Base-by-base conservation (phyloP, 805 yeast species). In the Kluyveromyces aestuarii region DNA sequence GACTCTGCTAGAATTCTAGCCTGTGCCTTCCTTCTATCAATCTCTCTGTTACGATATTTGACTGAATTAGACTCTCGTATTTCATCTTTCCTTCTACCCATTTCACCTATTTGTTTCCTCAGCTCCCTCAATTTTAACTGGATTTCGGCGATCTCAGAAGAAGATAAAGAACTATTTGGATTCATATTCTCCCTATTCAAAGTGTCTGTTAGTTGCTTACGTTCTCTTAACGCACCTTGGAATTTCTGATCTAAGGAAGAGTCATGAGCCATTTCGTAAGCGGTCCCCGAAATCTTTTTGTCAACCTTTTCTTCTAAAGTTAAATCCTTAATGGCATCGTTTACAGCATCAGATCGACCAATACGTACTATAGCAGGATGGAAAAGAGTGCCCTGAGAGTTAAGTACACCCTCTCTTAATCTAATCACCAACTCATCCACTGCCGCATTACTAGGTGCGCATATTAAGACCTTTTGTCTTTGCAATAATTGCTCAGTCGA, bases 391-490 rank as follows among this genome's bases (percentile, higher is more conserved):
- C 91, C 91, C 36, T 68, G 63, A 18, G 82, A 68, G 54, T 77
- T 73, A 40, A 66, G 65, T 1, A 90, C 81, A 6, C 96, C 97
- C 17, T 71, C 72, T 55, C 83, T 81, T 50, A 93, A 70, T 62
- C 99, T 82, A 17, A 89, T 58, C 13, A 89, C 93, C 52, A 93
- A 72, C 62, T 95, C 99, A 68, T 93, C 99, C 3, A 93, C 96
- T 13, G 99, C 99, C 1, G 99, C 99, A 70, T 93, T 93, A 63
- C 96, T 87, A 2, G 99, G 99, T 1, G 99, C 98, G 76, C 99
- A 95, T 17, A 93, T 80, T 45, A 93, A 69, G 1, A 93, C 79
- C 50, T 87, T 86, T 36, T 78, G 73, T 27, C 67, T 69, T 30
- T 64, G 66, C 39, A 61, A 48, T 17, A 56, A 50, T 48, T 55